Conservation (phyloP, 768 basidiomycete species). For the Tylopilus cervinicoccineus region DNA sequence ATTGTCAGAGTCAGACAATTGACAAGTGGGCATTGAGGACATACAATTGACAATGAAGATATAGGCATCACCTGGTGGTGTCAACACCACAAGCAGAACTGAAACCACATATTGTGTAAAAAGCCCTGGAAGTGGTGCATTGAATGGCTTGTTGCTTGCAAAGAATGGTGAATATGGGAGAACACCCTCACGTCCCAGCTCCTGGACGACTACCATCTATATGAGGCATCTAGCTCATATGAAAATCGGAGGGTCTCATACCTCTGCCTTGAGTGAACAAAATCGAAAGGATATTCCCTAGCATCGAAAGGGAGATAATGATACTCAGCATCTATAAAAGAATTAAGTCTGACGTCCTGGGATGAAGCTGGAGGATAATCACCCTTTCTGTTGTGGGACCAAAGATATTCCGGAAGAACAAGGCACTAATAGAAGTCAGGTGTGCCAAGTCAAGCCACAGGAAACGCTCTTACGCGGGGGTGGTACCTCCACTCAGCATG, state of each 20-base stretch:
- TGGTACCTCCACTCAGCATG: slow-evolving; percentile 58
- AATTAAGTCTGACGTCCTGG: not conserved
- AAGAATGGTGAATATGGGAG: slow-evolving; percentile 65
- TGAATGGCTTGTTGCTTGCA: slow-evolving; percentile 67
- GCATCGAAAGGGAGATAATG: slow-evolving; percentile 58
- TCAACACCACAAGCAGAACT: slow-evolving; percentile 46
- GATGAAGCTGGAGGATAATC: slow-evolving; percentile 1
- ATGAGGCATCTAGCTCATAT: slow-evolving; percentile 5
- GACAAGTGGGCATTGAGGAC: slow-evolving; percentile 20
- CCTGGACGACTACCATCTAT: slow-evolving; percentile 54
- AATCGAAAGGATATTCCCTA: slow-evolving; percentile 61
- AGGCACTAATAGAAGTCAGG: slow-evolving; percentile 38
- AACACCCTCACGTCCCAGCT: slow-evolving; percentile 67
- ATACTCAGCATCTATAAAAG: slow-evolving; percentile 48
- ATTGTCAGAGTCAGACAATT: not conserved
- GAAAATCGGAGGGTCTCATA: slow-evolving; percentile 24
- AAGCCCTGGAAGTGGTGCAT: slow-evolving; percentile 60
- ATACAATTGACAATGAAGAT: slow-evolving; percentile 63
- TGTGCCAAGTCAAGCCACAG: not conserved
- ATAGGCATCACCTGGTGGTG: slow-evolving; percentile 74
- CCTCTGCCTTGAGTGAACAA: slow-evolving; percentile 68
- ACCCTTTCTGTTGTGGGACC: slow-evolving; percentile 60
- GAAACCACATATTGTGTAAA: slow-evolving; percentile 63
- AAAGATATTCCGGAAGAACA: slow-evolving; percentile 74
- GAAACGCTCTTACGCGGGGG: slow-evolving; percentile 54